Evolutionary conservation across 495 filamentous ascomycete genomes (phyloP).

Genomic region (Penicillium canariense): DNA sequence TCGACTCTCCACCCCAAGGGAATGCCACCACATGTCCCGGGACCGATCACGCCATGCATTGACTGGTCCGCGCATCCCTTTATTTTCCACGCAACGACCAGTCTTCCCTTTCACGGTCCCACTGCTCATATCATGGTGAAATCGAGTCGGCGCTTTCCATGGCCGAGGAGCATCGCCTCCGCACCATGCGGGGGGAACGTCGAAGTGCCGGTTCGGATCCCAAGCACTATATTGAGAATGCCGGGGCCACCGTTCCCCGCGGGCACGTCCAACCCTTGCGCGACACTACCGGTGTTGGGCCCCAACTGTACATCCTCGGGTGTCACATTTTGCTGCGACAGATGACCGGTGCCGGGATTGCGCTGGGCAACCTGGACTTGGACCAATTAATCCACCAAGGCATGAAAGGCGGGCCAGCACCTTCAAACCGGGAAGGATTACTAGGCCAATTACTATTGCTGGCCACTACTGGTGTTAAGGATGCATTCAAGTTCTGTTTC

Average conservation of each 20-base stretch:
- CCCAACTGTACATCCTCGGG: conserved; percentile 17
- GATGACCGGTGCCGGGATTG: background rate
- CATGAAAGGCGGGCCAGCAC: conserved; percentile 6
- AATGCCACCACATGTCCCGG: background rate
- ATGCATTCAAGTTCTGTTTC: background rate
- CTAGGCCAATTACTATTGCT: conserved; percentile 30
- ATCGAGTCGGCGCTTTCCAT: conserved; percentile 18
- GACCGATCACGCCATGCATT: conserved; percentile 10
- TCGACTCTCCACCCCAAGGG: background rate
- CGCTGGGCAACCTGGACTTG: background rate
- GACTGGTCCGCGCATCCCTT: conserved; percentile 24
- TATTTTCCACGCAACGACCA: conserved; percentile 28
- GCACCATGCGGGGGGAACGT: background rate
- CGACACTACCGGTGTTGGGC: conserved; percentile 2
- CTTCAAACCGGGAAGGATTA: conserved; percentile 21
- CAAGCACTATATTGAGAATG: background rate
- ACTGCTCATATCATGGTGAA: background rate
- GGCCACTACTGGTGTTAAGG: conserved; percentile 21
- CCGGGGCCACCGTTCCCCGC: background rate
- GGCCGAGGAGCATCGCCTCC: no score
- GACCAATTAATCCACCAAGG: conserved; percentile 8
- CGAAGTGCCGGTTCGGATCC: background rate
- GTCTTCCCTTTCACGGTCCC: conserved; percentile 21
- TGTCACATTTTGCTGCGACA: conserved; percentile 12
- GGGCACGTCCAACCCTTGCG: background rate